phyloP scores from a whole-genome alignment of 345 rosid species.

The Syzygium jambos region DNA sequence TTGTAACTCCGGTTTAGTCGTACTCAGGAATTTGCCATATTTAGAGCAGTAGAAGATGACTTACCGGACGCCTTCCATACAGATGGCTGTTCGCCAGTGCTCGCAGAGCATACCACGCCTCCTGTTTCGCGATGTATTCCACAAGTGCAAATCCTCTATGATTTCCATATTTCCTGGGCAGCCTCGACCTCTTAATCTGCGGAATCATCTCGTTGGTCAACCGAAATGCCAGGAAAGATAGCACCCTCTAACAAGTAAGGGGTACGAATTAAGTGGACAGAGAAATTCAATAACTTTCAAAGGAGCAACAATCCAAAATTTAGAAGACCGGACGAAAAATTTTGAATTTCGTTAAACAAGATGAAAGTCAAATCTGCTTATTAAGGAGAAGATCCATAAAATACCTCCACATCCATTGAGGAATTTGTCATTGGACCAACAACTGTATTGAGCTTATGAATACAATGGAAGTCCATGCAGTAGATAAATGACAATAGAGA shows the following conservation, averaged over 20 bases:
- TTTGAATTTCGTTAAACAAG: background rate
- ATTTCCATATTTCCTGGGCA: constrained; percentile 71
- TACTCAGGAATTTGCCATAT: background rate
- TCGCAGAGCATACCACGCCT: constrained; percentile 61
- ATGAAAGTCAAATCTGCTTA: background rate
- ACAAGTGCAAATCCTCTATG: constrained; percentile 78
- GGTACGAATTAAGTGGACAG: background rate
- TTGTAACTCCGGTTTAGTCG: background rate
- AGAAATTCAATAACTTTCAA: background rate
- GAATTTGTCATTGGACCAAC: background rate
- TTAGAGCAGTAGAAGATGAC: background rate
- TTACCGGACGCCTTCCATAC: constrained; percentile 82
- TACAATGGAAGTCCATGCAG: background rate
- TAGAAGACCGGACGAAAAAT: background rate
- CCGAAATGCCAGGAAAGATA: background rate
- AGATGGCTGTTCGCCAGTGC: constrained; percentile 70
- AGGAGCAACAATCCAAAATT: background rate
- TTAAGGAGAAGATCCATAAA: background rate
- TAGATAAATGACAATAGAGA: background rate
- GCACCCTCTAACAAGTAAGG: background rate
- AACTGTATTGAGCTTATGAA: background rate
- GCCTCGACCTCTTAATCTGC: constrained; percentile 75
- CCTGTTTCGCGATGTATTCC: constrained; percentile 80
- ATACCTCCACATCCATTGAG: background rate
- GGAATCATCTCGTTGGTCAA: background rate